Conservation (phyloP, 352 stramenopile genomes). For the Phytophthora niederhauseri region DNA sequence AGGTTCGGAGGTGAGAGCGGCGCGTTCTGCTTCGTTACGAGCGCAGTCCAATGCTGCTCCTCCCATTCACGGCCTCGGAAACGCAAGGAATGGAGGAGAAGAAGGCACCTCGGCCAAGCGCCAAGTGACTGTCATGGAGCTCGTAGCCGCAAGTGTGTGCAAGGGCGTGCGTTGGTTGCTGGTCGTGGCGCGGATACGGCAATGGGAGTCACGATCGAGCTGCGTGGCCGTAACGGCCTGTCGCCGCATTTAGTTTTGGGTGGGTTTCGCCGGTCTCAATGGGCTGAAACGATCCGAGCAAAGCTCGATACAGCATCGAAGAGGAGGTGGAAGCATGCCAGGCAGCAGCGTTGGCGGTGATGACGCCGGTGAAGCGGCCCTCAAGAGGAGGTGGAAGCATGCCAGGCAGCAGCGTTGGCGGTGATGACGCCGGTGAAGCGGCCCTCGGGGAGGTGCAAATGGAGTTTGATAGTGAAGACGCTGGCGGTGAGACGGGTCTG, state of each 20-base stretch:
- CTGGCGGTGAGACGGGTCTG: slow-evolving; percentile 7
- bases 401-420: slow-evolving; percentile 13
- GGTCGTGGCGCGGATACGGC: too few relatives aligned
- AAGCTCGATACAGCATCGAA: neutral
- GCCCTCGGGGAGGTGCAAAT: slow-evolving; percentile 11
- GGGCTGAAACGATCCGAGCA: slow-evolving; percentile 18
- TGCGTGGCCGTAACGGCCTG: slow-evolving; percentile 11
- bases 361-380: slow-evolving; percentile 4
- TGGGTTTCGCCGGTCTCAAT: slow-evolving; percentile 4
- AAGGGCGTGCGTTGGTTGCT: too few relatives aligned
- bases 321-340: slow-evolving; percentile 20
- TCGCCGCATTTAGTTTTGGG: slow-evolving; percentile 8
- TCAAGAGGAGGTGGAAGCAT: slow-evolving; percentile 15
- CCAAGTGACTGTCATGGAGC: too few relatives aligned
- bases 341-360: slow-evolving; percentile 6
- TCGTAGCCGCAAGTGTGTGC: too few relatives aligned
- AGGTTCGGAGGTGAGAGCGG: neutral
- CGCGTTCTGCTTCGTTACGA: neutral
- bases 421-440: slow-evolving; percentile 10
- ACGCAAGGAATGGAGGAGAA: too few relatives aligned
- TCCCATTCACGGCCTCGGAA: too few relatives aligned
- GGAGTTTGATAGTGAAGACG: slow-evolving; percentile 13
- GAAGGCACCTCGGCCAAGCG: too few relatives aligned
- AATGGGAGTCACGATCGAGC: too few relatives aligned
- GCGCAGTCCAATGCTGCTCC: too few relatives aligned